A percentile compares a stretch with the other conserved stretches of the same genome.
Conservation (phyloP, 306 rosid species). For the Gastrolobium villosum region DNA sequence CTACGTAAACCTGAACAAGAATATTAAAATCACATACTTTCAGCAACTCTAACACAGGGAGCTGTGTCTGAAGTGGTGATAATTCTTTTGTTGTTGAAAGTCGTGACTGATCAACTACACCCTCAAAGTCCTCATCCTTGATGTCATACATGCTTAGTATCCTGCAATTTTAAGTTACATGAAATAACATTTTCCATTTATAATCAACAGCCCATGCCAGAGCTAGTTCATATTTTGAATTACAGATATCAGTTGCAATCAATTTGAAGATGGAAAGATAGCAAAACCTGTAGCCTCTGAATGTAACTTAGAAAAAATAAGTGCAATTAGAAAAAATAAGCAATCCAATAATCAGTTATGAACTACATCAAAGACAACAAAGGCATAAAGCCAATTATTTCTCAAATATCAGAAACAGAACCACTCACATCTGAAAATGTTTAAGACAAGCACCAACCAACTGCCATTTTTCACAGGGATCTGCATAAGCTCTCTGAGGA, state of each 20-base stretch:
- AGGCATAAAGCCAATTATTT: constrained; percentile 34
- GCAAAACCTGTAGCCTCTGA: background rate
- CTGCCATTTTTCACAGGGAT: constrained; percentile 95
- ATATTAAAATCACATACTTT: constrained; percentile 63
- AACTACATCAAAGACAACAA: constrained; percentile 23
- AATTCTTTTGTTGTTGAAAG: constrained; percentile 70
- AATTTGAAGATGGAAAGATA: constrained; percentile 11
- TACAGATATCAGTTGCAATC: constrained; percentile 26
- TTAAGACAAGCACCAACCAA: constrained; percentile 90
- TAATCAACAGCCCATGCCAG: constrained; percentile 10
- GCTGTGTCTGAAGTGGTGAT: constrained; percentile 77
- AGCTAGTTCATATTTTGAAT: constrained; percentile 24
- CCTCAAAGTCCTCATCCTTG: constrained; percentile 84
- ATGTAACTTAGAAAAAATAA: constrained; percentile 7
- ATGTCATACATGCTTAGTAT: constrained; percentile 81
- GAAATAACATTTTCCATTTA: constrained; percentile 29
- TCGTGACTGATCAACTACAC: constrained; percentile 71
- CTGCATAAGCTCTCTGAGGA: constrained; percentile 94
- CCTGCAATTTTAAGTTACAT: constrained; percentile 63
- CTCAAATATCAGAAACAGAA: constrained; percentile 36
- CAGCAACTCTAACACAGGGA: constrained; percentile 90
- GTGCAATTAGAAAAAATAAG: background rate
- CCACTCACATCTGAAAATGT: constrained; percentile 89
- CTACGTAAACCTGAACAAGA: constrained; percentile 14
- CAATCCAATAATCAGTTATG: constrained; percentile 15